A percentile compares a stretch with the other conserved stretches of the same genome.
Conservation (phyloP, 1,284 basidiomycete species). For the Ceratobasidium sp. region DNA sequence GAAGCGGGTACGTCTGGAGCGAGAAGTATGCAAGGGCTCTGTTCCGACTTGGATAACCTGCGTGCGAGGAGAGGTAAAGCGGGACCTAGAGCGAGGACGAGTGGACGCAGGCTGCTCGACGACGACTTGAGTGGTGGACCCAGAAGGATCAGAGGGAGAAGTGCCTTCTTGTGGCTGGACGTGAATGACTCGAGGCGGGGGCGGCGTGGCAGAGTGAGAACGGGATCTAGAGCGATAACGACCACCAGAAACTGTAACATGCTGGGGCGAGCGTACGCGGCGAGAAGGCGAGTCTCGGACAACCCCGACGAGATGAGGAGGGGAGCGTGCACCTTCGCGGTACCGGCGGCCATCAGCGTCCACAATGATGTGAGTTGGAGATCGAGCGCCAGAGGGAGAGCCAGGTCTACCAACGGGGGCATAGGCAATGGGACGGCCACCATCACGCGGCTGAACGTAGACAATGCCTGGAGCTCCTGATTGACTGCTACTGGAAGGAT, state of each 20-base stretch:
- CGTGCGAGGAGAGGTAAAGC: slow-evolving; percentile 1
- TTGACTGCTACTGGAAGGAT: no score
- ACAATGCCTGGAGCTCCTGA: background rate
- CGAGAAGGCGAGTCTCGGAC: slow-evolving; percentile 10
- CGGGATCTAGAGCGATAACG: slow-evolving; percentile 2
- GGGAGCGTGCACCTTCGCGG: background rate
- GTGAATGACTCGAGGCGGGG: background rate
- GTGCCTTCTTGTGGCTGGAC: background rate
- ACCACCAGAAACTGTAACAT: slow-evolving; percentile 16
- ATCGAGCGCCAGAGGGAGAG: background rate
- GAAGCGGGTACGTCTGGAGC: background rate
- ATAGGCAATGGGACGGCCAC: background rate
- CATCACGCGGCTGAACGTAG: background rate
- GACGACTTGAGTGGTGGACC: background rate
- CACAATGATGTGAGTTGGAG: slow-evolving; percentile 8
- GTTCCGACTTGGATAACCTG: slow-evolving; percentile 7
- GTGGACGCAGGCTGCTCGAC: background rate
- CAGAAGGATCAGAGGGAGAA: slow-evolving; percentile 2
- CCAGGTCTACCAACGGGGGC: background rate
- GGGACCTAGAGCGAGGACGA: slow-evolving; percentile 12
- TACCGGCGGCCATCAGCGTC: background rate
- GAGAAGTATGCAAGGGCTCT: background rate
- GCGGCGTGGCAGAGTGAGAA: slow-evolving; percentile 15
- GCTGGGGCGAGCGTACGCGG: slow-evolving; percentile 17
- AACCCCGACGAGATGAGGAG: slow-evolving; percentile 35